Percentiles rank a stretch among this genome's conserved stretches.
These are phyloP conservation scores for Immersiella caudata DNA, from an alignment of 495 filamentous ascomycete species.

Conservation along the genomic window DNA sequence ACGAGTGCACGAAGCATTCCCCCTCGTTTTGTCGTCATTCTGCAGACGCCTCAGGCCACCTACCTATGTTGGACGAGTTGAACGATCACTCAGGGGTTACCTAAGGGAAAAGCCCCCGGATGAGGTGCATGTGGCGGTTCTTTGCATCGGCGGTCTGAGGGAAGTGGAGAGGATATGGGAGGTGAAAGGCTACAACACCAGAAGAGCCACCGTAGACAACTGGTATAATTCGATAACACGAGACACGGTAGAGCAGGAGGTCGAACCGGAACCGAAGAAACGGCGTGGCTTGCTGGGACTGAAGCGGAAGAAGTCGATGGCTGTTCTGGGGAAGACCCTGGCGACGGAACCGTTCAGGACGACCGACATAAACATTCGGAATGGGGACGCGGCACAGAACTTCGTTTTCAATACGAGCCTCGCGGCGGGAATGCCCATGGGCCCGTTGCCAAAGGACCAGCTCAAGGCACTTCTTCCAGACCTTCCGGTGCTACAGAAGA, in stretches of 20 bases:
- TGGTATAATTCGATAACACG: constrained; percentile 55
- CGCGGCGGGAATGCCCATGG: constrained; percentile 58
- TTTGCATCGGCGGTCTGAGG: constrained; percentile 57
- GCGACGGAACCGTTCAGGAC: constrained; percentile 16
- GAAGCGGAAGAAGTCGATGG: constrained; percentile 53
- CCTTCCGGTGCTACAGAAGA: constrained; percentile 51
- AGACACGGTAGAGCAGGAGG: constrained; percentile 43
- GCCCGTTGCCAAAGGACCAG: constrained; percentile 48
- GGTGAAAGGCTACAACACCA: constrained; percentile 59
- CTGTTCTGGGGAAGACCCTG: constrained; percentile 30
- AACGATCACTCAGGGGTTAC: constrained; percentile 60
- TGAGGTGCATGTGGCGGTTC: constrained; percentile 57
- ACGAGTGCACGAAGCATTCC: constrained; percentile 58
- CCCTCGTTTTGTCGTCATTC: constrained; percentile 59
- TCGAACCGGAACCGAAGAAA: constrained; percentile 47
- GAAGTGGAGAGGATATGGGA: constrained; percentile 61
- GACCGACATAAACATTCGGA: constrained; percentile 5
- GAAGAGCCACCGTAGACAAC: constrained; percentile 53
- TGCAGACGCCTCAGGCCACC: constrained; percentile 57
- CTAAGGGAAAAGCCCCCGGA: constrained; percentile 57
- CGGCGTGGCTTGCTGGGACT: constrained; percentile 51
- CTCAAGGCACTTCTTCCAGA: constrained; percentile 52
- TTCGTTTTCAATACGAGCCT: constrained; percentile 56
- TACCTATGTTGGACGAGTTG: constrained; percentile 58
- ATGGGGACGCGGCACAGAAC: constrained; percentile 33